phyloP scores from a whole-genome alignment of 2,329 filamentous ascomycete species.

The Alternaria gansuensis region DNA sequence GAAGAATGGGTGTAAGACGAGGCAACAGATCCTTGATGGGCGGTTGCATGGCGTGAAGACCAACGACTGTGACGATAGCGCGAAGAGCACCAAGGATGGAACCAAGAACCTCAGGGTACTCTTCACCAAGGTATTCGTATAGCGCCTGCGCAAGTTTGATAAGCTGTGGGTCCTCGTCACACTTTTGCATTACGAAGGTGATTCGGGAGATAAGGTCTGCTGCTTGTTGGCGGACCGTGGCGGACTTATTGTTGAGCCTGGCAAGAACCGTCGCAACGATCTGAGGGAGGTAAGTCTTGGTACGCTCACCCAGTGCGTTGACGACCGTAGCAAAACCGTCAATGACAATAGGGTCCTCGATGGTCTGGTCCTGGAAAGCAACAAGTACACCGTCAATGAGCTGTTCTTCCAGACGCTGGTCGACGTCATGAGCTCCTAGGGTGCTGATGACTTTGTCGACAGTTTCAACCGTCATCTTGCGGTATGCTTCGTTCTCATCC shows the following conservation, averaged over 20 bases:
- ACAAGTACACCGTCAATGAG: slow-evolving; percentile 95
- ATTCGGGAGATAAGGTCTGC: slow-evolving; percentile 96
- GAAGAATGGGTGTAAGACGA: slow-evolving; percentile 94
- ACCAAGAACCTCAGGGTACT: slow-evolving; percentile 96
- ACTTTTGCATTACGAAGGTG: slow-evolving; percentile 99
- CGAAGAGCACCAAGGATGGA: slow-evolving; percentile 94
- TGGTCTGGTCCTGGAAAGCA: slow-evolving; percentile 97
- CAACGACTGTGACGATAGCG: slow-evolving; percentile 96
- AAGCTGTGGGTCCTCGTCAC: slow-evolving; percentile 93
- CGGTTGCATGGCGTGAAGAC: slow-evolving; percentile 97
- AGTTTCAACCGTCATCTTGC: slow-evolving; percentile 99
- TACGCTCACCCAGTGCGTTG: slow-evolving; percentile 89
- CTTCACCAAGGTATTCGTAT: slow-evolving; percentile 98
- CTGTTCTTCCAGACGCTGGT: slow-evolving; percentile 88
- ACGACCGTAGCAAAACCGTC: slow-evolving; percentile 98
- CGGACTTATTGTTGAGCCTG: slow-evolving; percentile 96
- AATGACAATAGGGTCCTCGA: slow-evolving; percentile 94
- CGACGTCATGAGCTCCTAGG: slow-evolving; percentile 91
- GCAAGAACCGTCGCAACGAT: slow-evolving; percentile 97
- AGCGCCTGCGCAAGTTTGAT: slow-evolving; percentile 93
- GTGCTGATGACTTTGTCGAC: slow-evolving; percentile 96
- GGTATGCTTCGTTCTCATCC: slow-evolving; percentile 96
- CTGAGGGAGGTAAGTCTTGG: slow-evolving; percentile 95
- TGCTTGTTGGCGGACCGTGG: slow-evolving; percentile 94
- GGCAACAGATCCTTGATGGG: slow-evolving; percentile 96